These are phyloP conservation scores for Teratosphaeria zuluensis DNA, from an alignment of 2,329 filamentous ascomycete genomes.

Conservation along the genomic window DNA sequence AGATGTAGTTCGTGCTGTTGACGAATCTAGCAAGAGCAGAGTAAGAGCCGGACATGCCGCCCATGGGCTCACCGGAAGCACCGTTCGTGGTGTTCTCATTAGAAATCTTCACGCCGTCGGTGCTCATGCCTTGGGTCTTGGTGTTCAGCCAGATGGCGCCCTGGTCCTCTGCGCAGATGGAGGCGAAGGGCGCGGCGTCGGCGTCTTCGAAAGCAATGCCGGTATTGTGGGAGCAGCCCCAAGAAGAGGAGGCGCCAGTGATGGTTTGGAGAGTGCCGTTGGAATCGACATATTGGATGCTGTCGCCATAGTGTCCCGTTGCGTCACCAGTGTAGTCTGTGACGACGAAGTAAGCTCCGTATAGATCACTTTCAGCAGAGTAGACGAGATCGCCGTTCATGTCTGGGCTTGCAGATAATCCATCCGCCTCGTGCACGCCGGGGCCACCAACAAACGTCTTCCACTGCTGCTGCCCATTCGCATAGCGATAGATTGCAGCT, in stretches of 20 bases:
- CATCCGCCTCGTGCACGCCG: constrained; percentile 37
- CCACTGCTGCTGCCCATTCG: constrained; percentile 45
- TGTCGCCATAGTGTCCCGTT: constrained; percentile 50
- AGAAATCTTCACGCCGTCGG: constrained; percentile 47
- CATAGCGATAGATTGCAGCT: constrained; percentile 50
- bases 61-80: constrained; percentile 47
- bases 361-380: constrained; percentile 45
- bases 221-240: constrained; percentile 57
- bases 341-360: constrained; percentile 54
- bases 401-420: constrained; percentile 46
- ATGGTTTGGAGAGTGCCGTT: constrained; percentile 44
- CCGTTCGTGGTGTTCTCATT: constrained; percentile 55
- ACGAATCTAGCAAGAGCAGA: constrained; percentile 47
- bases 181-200: constrained; percentile 48
- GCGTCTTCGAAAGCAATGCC: constrained; percentile 55
- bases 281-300: constrained; percentile 41
- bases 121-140: constrained; percentile 45
- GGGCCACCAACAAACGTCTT: constrained; percentile 52
- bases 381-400: constrained; percentile 55
- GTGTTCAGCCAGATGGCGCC: constrained; percentile 57
- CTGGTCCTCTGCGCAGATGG: constrained; percentile 52
- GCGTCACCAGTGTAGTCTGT: constrained; percentile 48
- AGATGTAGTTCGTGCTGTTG: constrained; percentile 46
- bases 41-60: constrained; percentile 55
- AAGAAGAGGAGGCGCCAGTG: constrained; percentile 44